phyloP scores from a whole-genome alignment of 345 rosid species.

The Populus deltoides region DNA sequence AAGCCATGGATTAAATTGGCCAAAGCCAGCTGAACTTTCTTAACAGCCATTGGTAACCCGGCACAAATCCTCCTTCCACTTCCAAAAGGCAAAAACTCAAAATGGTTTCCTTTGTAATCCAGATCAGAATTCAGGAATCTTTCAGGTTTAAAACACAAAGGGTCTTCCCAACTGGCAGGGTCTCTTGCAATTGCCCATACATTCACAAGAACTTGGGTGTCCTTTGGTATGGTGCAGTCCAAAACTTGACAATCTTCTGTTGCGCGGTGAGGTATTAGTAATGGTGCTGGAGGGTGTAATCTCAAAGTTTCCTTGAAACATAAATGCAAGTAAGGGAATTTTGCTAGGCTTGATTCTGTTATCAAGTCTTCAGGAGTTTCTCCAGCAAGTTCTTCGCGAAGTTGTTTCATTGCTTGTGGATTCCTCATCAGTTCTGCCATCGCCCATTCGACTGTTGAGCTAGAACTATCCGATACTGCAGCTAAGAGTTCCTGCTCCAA shows the following conservation, averaged over 20 bases:
- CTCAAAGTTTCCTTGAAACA: slow-evolving; percentile 26
- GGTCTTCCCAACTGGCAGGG: slow-evolving; percentile 19
- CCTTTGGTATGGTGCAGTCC: slow-evolving; percentile 23
- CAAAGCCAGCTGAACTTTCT: slow-evolving; percentile 1
- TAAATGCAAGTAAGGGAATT: slow-evolving; percentile 18
- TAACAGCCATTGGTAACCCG: slow-evolving; percentile 19
- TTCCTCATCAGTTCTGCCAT: slow-evolving; percentile 21
- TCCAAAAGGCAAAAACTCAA: slow-evolving; percentile 39
- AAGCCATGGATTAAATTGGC: slow-evolving; percentile 2
- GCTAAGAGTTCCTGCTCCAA: slow-evolving; percentile 16
- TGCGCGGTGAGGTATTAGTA: slow-evolving; percentile 25
- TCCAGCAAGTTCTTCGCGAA: slow-evolving; percentile 12
- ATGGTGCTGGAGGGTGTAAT: slow-evolving; percentile 30
- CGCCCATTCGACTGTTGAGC: slow-evolving; percentile 27
- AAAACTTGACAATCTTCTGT: slow-evolving; percentile 9
- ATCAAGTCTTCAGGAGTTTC: neutral
- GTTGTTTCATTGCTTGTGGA: slow-evolving; percentile 6
- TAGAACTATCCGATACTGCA: slow-evolving; percentile 17
- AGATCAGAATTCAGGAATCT: slow-evolving; percentile 15
- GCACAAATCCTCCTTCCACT: slow-evolving; percentile 33
- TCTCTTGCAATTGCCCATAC: slow-evolving; percentile 29
- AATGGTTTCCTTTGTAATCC: slow-evolving; percentile 27
- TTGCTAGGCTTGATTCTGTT: slow-evolving; percentile 12
- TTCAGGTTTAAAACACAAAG: slow-evolving; percentile 23
- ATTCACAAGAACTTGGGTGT: slow-evolving; percentile 23